Evolutionary conservation across 495 filamentous ascomycete species (phyloP).

Genomic region (Penicillium paxilli): DNA sequence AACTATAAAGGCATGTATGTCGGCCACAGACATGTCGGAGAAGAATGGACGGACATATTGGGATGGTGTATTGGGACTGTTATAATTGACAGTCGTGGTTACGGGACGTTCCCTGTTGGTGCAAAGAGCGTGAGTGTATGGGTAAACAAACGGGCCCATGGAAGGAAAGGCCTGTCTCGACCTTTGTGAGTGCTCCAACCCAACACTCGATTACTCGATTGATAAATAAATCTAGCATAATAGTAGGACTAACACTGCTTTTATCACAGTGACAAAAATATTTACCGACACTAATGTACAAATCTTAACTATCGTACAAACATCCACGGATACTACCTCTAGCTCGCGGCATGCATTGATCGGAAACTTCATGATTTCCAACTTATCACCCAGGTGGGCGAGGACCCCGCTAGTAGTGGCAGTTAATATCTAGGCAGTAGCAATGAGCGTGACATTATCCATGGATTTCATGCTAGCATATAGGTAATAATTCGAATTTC

Average conservation of each 20-base stretch:
- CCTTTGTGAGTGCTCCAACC: slow-evolving; percentile 15
- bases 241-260: too few relatives aligned
- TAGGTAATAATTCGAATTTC: too few relatives aligned
- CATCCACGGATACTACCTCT: neutral
- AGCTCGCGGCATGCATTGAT: neutral
- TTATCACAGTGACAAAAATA: slow-evolving; percentile 1
- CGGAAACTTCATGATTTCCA: too few relatives aligned
- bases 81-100: slow-evolving; percentile 55
- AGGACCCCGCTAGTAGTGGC: too few relatives aligned
- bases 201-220: neutral
- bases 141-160: slow-evolving; percentile 46
- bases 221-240: too few relatives aligned
- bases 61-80: slow-evolving; percentile 49
- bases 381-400: too few relatives aligned
- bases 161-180: slow-evolving; percentile 9
- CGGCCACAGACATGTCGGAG: slow-evolving; percentile 56
- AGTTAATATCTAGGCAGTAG: too few relatives aligned
- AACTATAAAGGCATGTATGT: slow-evolving; percentile 61
- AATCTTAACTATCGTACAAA: neutral
- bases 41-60: slow-evolving; percentile 65
- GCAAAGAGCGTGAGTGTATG: slow-evolving; percentile 59
- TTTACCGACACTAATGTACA: neutral
- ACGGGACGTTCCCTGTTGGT: slow-evolving; percentile 54
- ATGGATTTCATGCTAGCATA: too few relatives aligned
- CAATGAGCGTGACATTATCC: too few relatives aligned